These are phyloP conservation scores for Zymoseptoria passerinii DNA, from an alignment of 2,329 filamentous ascomycete species.

Conservation along the genomic window DNA sequence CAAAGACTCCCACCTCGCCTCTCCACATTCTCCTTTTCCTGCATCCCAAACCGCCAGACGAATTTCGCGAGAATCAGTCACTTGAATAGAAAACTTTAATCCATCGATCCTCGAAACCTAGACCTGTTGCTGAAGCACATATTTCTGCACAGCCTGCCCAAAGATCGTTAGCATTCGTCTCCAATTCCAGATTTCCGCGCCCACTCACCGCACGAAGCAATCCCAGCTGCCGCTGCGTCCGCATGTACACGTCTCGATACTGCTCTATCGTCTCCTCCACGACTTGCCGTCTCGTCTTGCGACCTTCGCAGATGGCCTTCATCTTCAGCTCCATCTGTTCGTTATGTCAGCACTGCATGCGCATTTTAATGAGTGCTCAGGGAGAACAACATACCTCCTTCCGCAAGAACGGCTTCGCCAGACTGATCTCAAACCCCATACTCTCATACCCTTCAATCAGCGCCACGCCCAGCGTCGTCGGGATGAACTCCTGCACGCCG, in stretches of 20 bases:
- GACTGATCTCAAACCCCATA: slow-evolving; percentile 83
- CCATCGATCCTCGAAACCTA: too few relatives aligned
- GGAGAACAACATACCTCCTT: slow-evolving; percentile 73
- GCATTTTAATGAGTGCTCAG: too few relatives aligned
- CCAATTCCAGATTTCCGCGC: not conserved
- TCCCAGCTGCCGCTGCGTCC: slow-evolving; percentile 67
- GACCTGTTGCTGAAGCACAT: slow-evolving; percentile 3
- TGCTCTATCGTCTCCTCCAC: slow-evolving; percentile 76
- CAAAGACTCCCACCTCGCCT: too few relatives aligned
- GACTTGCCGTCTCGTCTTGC: slow-evolving; percentile 63
- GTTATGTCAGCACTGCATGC: slow-evolving; percentile 4
- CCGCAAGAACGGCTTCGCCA: slow-evolving; percentile 89
- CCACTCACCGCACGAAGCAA: slow-evolving; percentile 45
- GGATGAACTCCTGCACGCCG: slow-evolving; percentile 76
- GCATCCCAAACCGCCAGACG: too few relatives aligned
- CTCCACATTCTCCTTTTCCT: too few relatives aligned
- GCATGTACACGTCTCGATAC: slow-evolving; percentile 78
- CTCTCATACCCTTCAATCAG: slow-evolving; percentile 91
- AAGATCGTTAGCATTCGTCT: not conserved
- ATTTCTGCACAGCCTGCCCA: slow-evolving; percentile 8
- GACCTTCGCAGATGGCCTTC: slow-evolving; percentile 91
- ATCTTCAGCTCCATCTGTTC: slow-evolving; percentile 80
- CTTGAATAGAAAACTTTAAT: too few relatives aligned
- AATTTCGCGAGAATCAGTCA: too few relatives aligned
- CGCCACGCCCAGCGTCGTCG: slow-evolving; percentile 82